phyloP scores from a whole-genome alignment of 169 alveolate species.

The Amoebophrya sp. region DNA sequence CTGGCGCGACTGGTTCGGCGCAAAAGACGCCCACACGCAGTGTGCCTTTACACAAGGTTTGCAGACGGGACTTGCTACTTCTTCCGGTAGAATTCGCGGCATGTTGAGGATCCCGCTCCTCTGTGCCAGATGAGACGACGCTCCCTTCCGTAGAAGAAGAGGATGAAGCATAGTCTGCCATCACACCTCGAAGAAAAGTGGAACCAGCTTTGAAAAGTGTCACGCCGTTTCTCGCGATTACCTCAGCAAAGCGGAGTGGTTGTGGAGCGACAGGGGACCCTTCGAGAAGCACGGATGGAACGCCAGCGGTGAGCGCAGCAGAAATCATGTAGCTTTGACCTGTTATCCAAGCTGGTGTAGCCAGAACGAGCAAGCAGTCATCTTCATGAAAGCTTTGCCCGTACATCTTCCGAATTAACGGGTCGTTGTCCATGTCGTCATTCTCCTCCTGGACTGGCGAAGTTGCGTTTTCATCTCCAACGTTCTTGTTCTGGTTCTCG shows the following conservation, averaged over 20 bases:
- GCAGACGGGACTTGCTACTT: neutral
- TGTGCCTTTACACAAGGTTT: neutral
- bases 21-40: neutral
- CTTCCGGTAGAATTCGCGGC: too few relatives aligned
- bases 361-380: neutral
- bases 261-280: neutral
- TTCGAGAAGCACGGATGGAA: neutral
- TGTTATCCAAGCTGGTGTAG: neutral
- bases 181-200: neutral
- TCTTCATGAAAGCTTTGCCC: neutral
- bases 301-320: neutral
- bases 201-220: neutral
- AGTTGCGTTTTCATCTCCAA: neutral
- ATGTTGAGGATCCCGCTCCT: neutral
- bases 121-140: too few relatives aligned
- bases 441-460: neutral
- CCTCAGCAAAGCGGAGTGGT: neutral
- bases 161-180: neutral
- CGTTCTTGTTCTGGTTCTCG: neutral
- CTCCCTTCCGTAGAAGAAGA: too few relatives aligned
- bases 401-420: neutral
- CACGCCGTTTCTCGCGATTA: neutral
- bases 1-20: neutral
- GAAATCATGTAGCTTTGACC: slow-evolving; percentile 4
- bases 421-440: neutral